Evolutionary conservation across 345 rosid species (phyloP), one percentile per base, ranked within the genome.

Genomic region (Salix purpurea): DNA sequence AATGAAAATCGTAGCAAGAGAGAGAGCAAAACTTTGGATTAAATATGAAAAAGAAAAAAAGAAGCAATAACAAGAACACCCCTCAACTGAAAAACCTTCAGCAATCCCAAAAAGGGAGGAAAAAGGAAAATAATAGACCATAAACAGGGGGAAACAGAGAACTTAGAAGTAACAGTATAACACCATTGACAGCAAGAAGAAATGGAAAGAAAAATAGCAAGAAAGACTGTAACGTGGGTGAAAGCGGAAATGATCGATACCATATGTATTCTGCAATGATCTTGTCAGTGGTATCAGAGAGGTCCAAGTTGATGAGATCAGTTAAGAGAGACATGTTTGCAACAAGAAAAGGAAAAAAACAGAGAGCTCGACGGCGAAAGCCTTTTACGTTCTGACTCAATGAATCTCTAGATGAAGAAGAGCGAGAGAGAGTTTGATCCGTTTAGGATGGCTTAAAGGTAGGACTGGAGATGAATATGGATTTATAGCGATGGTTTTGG

Each of bases 221-320:
- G n/a, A 74, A 30, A 46, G 30, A 46, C 16, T 42, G 30, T 48
- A 19, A 13, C 4, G 39, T 26, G 12, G 7, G 36, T 4, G n/a
- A 39, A 68, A 19, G 26, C 11, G 48, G 14, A 42, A 23, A 40
- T 58, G 71, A 61, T 5, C 7, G 52, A 16, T 24, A 79, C 82
- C 82, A 79, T 69, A 75, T 79, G 44, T 79, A 79, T 65, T 79
- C 82, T 11, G 78, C 82, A 15, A 79, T 74, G 65, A 74, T 79
- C 58, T 79, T 79, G 13, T 79, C 62, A 16, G 82, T 64, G 42
- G 68, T 48, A 24, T 70, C 78, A 21, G 71, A 69, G 60, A 79
- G 82, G 71, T 79, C 48, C 52, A 79, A 5, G 82, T 79, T 79
- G 70, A 79, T 10, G 36, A 79, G 78, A 75, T 79, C 82, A 11